A percentile compares a stretch with the other conserved stretches of the same genome.
phyloP scores from a whole-genome alignment of 2,329 filamentous ascomycete species.

The Biscogniauxia mediterranea region DNA sequence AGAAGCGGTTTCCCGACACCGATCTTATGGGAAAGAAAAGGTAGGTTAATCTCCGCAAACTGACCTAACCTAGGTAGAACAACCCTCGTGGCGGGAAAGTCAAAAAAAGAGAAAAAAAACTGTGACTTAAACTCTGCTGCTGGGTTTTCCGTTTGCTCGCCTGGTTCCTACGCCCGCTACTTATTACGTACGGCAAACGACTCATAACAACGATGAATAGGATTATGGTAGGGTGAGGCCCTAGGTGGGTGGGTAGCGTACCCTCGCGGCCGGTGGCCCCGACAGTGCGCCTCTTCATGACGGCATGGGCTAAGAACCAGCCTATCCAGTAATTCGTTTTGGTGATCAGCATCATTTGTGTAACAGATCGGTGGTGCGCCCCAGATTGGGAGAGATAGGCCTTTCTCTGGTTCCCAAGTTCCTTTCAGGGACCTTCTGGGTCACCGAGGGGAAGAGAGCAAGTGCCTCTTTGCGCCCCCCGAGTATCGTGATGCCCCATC shows the following conservation, averaged over 20 bases:
- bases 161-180: background rate
- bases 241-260: constrained; percentile 1
- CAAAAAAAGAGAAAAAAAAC: too few relatives aligned
- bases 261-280: background rate
- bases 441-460: background rate
- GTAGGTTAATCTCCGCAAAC: background rate
- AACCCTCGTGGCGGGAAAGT: background rate
- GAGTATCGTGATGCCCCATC: background rate
- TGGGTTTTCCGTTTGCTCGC: background rate
- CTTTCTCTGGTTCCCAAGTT: background rate
- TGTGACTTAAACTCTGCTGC: background rate
- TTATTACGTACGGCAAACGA: constrained; percentile 4
- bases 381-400: background rate
- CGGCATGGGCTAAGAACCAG: background rate
- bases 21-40: background rate
- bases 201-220: background rate
- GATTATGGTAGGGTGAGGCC: background rate
- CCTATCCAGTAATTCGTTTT: background rate
- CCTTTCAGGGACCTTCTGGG: background rate
- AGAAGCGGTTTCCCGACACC: background rate
- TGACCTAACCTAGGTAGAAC: too few relatives aligned
- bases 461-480: background rate
- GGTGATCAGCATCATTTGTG: background rate
- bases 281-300: background rate
- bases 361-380: background rate